Percentiles rank a stretch among this genome's conserved stretches.
phyloP scores from a whole-genome alignment of 768 basidiomycete species.

The Lactarius deliciosus region DNA sequence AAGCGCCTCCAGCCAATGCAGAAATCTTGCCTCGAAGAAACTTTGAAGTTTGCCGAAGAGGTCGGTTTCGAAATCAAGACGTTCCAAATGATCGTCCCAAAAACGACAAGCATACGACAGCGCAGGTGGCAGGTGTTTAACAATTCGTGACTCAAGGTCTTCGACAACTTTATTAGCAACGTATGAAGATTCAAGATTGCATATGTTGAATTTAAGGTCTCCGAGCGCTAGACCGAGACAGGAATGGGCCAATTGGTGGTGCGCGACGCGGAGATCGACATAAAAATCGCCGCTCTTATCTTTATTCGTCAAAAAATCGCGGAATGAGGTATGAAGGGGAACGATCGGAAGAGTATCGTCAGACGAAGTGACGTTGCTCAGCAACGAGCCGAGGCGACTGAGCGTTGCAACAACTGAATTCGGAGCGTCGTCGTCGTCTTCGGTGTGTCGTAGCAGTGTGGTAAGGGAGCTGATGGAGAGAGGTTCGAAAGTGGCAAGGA shows the following conservation, averaged over 20 bases:
- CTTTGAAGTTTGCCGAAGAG: background rate
- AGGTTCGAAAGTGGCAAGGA: conserved; percentile 3
- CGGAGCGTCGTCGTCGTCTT: background rate
- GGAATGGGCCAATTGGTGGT: background rate
- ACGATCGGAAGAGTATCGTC: background rate
- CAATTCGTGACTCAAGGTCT: background rate
- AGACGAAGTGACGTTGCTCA: conserved; percentile 4
- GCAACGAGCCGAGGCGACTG: background rate
- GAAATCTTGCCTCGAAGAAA: no score
- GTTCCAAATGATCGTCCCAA: conserved; percentile 4
- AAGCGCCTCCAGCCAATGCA: no score
- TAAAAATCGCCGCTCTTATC: background rate
- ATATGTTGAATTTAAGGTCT: conserved; percentile 1
- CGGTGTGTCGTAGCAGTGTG: background rate
- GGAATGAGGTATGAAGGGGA: conserved; percentile 2
- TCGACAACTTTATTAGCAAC: background rate
- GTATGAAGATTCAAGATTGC: conserved; percentile 2
- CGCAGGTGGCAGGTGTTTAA: background rate
- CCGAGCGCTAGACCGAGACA: background rate
- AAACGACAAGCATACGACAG: conserved; percentile 1
- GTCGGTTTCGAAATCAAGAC: background rate
- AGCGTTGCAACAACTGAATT: background rate
- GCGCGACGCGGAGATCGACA: background rate
- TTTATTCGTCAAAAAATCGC: background rate
- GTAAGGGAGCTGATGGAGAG: conserved; percentile 5